phyloP scores from a whole-genome alignment of 257 asterid species.

The Solanum bulbocastanum region DNA sequence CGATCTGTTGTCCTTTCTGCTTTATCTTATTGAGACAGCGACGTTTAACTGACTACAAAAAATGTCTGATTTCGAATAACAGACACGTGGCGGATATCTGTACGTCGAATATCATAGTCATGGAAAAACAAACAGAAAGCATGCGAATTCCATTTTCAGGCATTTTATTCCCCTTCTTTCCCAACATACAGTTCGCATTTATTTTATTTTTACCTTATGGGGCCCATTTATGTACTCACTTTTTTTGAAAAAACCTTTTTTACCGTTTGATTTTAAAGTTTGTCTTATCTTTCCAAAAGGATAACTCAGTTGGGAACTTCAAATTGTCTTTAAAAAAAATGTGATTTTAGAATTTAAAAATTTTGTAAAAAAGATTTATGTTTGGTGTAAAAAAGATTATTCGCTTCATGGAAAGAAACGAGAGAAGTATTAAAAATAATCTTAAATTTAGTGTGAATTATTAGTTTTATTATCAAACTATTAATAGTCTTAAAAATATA shows the following conservation, averaged over 20 bases:
- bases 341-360: background rate
- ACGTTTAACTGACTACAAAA: conserved; percentile 19
- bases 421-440: background rate
- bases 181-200: background rate
- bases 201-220: background rate
- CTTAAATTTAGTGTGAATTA: background rate
- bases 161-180: background rate
- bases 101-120: conserved; percentile 11
- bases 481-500: background rate
- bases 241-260: too few species aligned
- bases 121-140: conserved; percentile 15
- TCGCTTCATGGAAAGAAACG: too few species aligned
- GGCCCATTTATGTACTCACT: background rate
- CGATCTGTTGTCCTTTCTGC: background rate
- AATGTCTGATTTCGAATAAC: background rate
- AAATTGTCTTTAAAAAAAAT: too few species aligned
- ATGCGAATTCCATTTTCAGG: conserved; percentile 52
- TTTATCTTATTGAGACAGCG: conserved; percentile 32
- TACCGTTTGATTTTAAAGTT: background rate
- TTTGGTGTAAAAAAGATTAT: background rate
- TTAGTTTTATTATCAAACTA: background rate
- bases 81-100: conserved; percentile 22
- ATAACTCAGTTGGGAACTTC: background rate
- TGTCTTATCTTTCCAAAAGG: background rate
- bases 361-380: too few species aligned